These are phyloP conservation scores for Pseudogymnoascus destructans DNA, from an alignment of 2,329 filamentous ascomycete genomes.

Conservation along the genomic window DNA sequence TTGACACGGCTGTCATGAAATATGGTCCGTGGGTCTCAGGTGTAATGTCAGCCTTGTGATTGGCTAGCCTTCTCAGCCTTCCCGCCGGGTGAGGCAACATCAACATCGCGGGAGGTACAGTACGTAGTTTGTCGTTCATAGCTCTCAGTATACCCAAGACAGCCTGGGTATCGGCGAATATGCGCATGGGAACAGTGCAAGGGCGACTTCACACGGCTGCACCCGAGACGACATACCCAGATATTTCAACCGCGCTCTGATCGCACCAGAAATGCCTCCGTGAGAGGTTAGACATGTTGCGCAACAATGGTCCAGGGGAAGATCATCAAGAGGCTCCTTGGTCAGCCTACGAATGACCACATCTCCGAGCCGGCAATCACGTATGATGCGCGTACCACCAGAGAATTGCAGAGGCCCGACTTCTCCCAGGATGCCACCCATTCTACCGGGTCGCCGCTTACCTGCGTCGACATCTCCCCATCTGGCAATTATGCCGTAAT, in stretches of 20 bases:
- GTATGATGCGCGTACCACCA: conserved; percentile 6
- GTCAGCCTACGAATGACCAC: conserved; percentile 11
- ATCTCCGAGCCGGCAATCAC: background rate
- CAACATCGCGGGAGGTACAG: background rate
- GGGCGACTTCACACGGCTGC: background rate
- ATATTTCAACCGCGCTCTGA: background rate
- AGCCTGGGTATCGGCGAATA: background rate
- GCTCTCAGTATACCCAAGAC: background rate
- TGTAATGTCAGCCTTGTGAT: conserved; percentile 1
- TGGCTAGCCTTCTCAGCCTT: background rate
- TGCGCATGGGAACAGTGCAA: background rate
- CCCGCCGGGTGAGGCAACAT: background rate
- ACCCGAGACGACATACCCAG: background rate
- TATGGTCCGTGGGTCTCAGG: background rate
- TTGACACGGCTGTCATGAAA: conserved; percentile 2
- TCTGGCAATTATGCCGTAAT: conserved; percentile 44
- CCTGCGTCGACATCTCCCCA: conserved; percentile 44
- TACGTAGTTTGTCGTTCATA: background rate
- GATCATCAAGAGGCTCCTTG: conserved; percentile 12
- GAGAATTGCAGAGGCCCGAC: conserved; percentile 25
- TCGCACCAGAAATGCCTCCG: background rate
- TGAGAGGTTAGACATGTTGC: conserved; percentile 9
- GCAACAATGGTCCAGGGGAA: conserved; percentile 11
- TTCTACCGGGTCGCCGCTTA: conserved; percentile 38
- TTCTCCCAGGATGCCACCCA: conserved; percentile 44